Percentiles rank a stretch among this genome's conserved stretches.
Evolutionary conservation across 2,329 filamentous ascomycete genomes (phyloP).

Genomic region (Aureobasidium musti): DNA sequence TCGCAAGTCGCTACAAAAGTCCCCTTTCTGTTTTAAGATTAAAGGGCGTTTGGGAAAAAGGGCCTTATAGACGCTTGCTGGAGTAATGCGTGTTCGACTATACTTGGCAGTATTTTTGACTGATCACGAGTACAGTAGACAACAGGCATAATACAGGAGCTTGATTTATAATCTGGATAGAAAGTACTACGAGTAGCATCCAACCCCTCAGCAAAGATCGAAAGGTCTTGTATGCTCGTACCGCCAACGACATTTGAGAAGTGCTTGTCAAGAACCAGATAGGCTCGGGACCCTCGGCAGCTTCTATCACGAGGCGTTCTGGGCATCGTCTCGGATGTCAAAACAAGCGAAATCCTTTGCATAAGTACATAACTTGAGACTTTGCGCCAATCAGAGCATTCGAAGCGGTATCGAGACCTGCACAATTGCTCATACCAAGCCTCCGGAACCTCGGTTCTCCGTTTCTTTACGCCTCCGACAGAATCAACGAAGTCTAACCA

Average conservation of each 20-base stretch:
- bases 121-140: neutral
- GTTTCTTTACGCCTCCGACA: slow-evolving; percentile 9
- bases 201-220: slow-evolving; percentile 1
- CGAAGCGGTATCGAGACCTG: rapidly evolving
- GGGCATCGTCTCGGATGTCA: slow-evolving; percentile 1
- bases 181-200: neutral
- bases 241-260: slow-evolving; percentile 18
- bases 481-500: slow-evolving; percentile 15
- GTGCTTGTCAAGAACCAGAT: slow-evolving; percentile 10
- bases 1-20: neutral
- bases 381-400: neutral
- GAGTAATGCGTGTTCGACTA: neutral
- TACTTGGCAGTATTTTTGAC: no score
- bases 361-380: neutral
- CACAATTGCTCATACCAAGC: slow-evolving; percentile 6
- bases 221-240: neutral
- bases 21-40: slow-evolving; percentile 17
- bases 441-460: slow-evolving; percentile 11
- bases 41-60: neutral
- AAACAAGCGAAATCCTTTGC: slow-evolving; percentile 10
- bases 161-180: slow-evolving; percentile 13
- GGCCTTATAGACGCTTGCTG: neutral
- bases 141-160: neutral
- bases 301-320: slow-evolving; percentile 24
- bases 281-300: slow-evolving; percentile 13